Conservation (phyloP, 305 asterid genomes). For the Andrographis paniculata region DNA sequence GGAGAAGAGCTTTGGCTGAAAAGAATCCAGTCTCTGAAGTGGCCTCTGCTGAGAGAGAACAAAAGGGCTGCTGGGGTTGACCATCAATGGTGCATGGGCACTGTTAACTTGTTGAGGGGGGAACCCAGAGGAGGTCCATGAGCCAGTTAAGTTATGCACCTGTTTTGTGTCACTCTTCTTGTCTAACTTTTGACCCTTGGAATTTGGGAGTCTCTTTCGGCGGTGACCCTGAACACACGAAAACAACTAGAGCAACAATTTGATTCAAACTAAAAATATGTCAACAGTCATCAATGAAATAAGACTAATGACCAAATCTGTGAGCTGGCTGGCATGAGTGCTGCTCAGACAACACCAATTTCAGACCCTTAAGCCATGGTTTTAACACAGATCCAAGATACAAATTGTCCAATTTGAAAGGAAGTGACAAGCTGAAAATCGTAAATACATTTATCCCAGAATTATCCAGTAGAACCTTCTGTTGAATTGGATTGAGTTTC, state of each 20-base stretch:
- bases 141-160: constrained; percentile 30
- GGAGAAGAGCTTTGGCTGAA: constrained; percentile 35
- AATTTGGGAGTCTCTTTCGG: constrained; percentile 38
- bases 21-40: constrained; percentile 37
- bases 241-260: constrained; percentile 43
- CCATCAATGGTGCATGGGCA: constrained; percentile 31
- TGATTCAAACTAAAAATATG: constrained; percentile 28
- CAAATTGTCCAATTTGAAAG: constrained; percentile 1
- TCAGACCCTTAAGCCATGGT: constrained; percentile 1
- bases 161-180: constrained; percentile 34
- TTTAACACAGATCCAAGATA: constrained; percentile 7
- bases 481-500: not conserved
- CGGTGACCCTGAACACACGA: constrained; percentile 41
- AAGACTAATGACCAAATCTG: not conserved
- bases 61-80: constrained; percentile 38
- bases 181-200: constrained; percentile 40
- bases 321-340: constrained; percentile 1
- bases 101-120: constrained; percentile 31
- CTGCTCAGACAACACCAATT: not conserved
- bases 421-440: constrained; percentile 3
- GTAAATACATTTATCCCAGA: not conserved
- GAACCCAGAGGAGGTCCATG: constrained; percentile 42
- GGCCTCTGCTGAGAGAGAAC: constrained; percentile 42
- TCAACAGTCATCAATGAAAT: constrained; percentile 2
- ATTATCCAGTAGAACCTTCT: not conserved